These are phyloP conservation scores for Phyllosticta paracitricarpa DNA, from an alignment of 2,329 filamentous ascomycete genomes.

Conservation along the genomic window DNA sequence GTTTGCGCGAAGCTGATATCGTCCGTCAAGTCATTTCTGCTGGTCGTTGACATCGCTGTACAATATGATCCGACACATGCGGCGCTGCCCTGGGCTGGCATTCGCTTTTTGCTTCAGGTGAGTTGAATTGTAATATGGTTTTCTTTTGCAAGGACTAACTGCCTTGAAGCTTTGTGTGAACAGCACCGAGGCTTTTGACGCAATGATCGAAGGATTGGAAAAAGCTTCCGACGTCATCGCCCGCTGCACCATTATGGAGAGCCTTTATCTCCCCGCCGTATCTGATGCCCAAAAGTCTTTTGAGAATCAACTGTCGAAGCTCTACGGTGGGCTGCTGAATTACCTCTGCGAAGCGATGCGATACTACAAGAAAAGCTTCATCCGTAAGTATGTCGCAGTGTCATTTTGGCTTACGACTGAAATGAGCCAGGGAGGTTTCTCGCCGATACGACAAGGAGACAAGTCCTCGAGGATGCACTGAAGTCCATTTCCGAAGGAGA, in stretches of 20 bases:
- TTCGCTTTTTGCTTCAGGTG: slow-evolving; percentile 19
- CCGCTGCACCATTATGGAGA: background rate
- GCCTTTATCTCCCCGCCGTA: background rate
- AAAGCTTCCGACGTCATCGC: background rate
- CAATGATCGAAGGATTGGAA: background rate
- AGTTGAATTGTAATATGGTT: background rate
- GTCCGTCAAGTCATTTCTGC: slow-evolving; percentile 15
- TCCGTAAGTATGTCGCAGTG: background rate
- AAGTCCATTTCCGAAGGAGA: background rate
- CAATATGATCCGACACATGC: slow-evolving; percentile 19
- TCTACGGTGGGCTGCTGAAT: background rate
- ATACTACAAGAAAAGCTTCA: background rate
- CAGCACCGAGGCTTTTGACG: background rate
- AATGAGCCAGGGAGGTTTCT: background rate
- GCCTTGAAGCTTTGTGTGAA: background rate
- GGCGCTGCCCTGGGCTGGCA: slow-evolving; percentile 17
- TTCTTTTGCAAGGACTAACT: too few relatives aligned
- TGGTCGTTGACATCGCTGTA: slow-evolving; percentile 16
- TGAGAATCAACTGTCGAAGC: background rate
- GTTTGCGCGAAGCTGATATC: slow-evolving; percentile 13
- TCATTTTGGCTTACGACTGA: background rate
- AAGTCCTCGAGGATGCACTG: background rate
- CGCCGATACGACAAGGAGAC: background rate
- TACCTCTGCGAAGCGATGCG: background rate
- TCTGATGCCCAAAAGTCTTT: background rate